phyloP scores from a whole-genome alignment of 805 yeast genomes.

The Saccharomyces mikatae region DNA sequence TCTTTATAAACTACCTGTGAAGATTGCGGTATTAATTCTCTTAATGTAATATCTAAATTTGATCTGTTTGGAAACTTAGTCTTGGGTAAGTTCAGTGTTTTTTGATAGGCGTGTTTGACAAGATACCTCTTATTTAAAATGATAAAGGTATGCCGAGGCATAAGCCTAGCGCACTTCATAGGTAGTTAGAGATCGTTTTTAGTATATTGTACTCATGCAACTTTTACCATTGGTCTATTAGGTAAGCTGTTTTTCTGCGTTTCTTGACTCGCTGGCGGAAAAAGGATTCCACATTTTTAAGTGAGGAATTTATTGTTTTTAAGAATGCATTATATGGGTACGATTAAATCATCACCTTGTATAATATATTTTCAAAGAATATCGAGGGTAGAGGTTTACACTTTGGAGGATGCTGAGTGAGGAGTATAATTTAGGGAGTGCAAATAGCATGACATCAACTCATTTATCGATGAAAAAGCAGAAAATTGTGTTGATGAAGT shows the following conservation, averaged over 20 bases:
- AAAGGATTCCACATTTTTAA: neutral
- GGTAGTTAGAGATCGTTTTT: neutral
- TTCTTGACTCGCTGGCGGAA: neutral
- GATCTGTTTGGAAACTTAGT: conserved; percentile 62
- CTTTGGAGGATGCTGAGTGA: neutral
- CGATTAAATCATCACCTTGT: neutral
- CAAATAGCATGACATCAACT: neutral
- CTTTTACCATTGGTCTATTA: neutral
- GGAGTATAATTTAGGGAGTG: neutral
- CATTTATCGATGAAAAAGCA: neutral
- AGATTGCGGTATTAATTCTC: conserved; percentile 41
- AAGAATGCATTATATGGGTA: neutral
- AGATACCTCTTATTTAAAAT: conserved; percentile 2
- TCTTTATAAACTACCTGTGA: conserved; percentile 57
- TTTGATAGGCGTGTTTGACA: conserved; percentile 35
- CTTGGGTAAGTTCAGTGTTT: conserved; percentile 55
- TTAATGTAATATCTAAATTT: conserved; percentile 36
- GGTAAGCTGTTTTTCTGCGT: neutral
- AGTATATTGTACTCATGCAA: neutral
- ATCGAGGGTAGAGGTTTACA: neutral
- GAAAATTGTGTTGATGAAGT: neutral
- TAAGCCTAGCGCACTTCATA: neutral
- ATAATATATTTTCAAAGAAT: neutral
- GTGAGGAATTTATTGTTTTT: neutral
- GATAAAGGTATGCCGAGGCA: conserved; percentile 1